Evolutionary conservation across 2,329 filamentous ascomycete genomes (phyloP), one percentile per base, ranked within the genome.

Genomic region (Ceratocystis alfenasii): DNA sequence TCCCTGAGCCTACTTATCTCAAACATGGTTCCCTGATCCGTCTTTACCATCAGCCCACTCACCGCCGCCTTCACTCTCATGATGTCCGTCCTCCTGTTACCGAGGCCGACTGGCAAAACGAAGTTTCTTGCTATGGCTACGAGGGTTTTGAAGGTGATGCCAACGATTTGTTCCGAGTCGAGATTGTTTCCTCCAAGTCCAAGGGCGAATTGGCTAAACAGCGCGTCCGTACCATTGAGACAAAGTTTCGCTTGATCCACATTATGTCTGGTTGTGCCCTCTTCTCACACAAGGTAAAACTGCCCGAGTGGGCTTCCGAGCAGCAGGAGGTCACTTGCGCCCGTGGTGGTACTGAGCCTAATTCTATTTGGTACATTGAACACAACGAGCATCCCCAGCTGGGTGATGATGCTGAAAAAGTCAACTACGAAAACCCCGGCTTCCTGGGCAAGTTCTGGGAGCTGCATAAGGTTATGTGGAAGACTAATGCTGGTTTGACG

Each of bases 271-370:
- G 93, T 60, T 99, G 94, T 74, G 89, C 87, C 12, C 81, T 99
- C 28, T 99, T 99, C 80, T 97, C 93, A 0, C 94, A 99, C 82
- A 97, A 96, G 79, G 92, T 97, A 74, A 99, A 99, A 80, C 86
- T 99, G 67, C 94, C 94, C 2, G 91, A 95, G 2, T 99, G 94
- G 94, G 94, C 89, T 60, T 99, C 88, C 64, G 94, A 97, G 75
- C 94, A 99, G 76, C 94, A 99, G 75, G 94, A 99, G 76, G 94
- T 99, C n/a, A 97, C 93, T 22, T 99, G 94, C 74, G 94, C 94
- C 6, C 88, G 87, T 71, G 87, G 89, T 61, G 94, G 91, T 71
- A 96, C 91, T 69, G 79, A 96, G 46, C 94, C 94, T 65, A 99
- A 99, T 82, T 96, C 91, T 72, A 78, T 99, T 70, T 99, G 94